These are phyloP conservation scores for Beta lomatogona DNA, from an alignment of 179 eudicot genomes.

Conservation along the genomic window DNA sequence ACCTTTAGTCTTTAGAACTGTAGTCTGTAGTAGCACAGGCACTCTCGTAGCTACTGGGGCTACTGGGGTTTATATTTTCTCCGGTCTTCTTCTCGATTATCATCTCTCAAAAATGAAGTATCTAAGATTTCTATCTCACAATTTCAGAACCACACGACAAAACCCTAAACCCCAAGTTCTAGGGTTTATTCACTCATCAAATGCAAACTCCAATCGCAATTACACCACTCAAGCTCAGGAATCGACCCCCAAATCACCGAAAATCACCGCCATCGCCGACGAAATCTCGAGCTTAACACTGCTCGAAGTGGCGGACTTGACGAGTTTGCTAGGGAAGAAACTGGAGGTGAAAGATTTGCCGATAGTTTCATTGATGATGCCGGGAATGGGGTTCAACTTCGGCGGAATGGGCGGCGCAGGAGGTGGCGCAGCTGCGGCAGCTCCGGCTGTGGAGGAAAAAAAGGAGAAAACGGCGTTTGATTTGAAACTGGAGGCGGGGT, in stretches of 20 bases:
- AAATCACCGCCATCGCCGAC: conserved; percentile 61
- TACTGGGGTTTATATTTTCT: not conserved
- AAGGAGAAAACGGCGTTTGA: conserved; percentile 84
- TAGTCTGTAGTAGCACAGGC: too few species aligned
- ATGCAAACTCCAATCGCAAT: conserved; percentile 22
- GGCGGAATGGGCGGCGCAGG: conserved; percentile 40
- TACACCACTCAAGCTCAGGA: conserved; percentile 36
- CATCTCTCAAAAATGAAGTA: conserved; percentile 28
- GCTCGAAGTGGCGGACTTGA: conserved; percentile 69
- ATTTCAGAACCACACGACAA: conserved; percentile 1
- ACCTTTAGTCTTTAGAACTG: too few species aligned
- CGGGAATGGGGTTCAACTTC: conserved; percentile 84
- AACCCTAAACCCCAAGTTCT: conserved; percentile 30
- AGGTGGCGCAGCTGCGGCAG: conserved; percentile 36
- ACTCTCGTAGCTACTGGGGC: not conserved
- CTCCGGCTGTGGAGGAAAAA: conserved; percentile 42
- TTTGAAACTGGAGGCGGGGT: conserved; percentile 90
- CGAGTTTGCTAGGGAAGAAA: conserved; percentile 59
- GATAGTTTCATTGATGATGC: conserved; percentile 82
- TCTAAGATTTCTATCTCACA: conserved; percentile 30
- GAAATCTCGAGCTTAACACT: conserved; percentile 68
- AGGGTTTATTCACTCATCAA: conserved; percentile 34
- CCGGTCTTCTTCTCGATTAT: not conserved
- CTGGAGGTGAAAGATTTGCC: conserved; percentile 72
- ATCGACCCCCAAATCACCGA: conserved; percentile 33